phyloP scores from a whole-genome alignment of 495 filamentous ascomycete species.

The Aspergillus indologenus region DNA sequence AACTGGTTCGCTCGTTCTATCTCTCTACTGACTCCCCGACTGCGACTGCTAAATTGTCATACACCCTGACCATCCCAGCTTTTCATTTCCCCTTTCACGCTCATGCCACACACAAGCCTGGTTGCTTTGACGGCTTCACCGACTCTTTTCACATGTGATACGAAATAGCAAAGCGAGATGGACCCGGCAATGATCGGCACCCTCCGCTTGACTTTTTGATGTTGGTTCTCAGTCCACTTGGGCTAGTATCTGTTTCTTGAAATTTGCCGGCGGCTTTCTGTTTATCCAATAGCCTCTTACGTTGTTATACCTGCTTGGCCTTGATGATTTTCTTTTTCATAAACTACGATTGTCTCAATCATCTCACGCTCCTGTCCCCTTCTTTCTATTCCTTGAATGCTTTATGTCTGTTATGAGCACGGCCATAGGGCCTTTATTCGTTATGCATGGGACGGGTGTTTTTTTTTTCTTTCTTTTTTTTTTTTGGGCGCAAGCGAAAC shows the following conservation, averaged over 20 bases:
- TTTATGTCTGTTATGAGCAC: slow-evolving; percentile 38
- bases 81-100: not conserved
- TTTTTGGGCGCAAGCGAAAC: slow-evolving; percentile 35
- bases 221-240: slow-evolving; percentile 5
- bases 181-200: slow-evolving; percentile 25
- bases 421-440: slow-evolving; percentile 32
- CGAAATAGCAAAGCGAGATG: slow-evolving; percentile 27
- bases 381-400: slow-evolving; percentile 24
- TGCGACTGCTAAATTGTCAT: not conserved
- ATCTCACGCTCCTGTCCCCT: slow-evolving; percentile 14
- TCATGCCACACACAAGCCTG: slow-evolving; percentile 31
- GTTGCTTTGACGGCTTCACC: slow-evolving; percentile 38
- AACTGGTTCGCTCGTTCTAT: slow-evolving; percentile 22
- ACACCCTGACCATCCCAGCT: not conserved
- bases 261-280: slow-evolving; percentile 21
- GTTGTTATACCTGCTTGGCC: slow-evolving; percentile 18
- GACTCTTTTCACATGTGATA: slow-evolving; percentile 24
- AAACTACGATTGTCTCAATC: slow-evolving; percentile 5
- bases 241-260: slow-evolving; percentile 15
- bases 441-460: slow-evolving; percentile 51
- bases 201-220: slow-evolving; percentile 12
- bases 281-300: slow-evolving; percentile 19
- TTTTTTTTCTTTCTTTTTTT: too few relatives aligned
- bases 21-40: not conserved
- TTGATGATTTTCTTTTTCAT: slow-evolving; percentile 14